Percentiles rank a stretch among this genome's conserved stretches.
These are phyloP conservation scores for Monilinia laxa DNA, from an alignment of 2,329 filamentous ascomycete genomes.

Conservation along the genomic window DNA sequence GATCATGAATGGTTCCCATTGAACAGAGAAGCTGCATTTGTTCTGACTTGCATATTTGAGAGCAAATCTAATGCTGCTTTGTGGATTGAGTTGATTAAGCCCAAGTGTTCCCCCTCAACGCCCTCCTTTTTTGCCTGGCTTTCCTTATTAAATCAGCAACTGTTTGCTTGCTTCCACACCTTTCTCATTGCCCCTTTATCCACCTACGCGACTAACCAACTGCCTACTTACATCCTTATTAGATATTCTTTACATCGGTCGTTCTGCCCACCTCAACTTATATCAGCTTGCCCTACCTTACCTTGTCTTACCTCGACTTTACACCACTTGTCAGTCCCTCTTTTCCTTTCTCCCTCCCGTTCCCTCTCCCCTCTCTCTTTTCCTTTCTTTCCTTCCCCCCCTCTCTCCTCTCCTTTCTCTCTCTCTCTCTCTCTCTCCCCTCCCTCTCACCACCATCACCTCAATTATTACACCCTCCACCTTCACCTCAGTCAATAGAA, in stretches of 20 bases:
- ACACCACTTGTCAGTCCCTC: too few species aligned
- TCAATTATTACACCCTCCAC: background rate
- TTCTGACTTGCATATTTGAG: conserved; percentile 19
- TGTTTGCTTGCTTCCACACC: too few species aligned
- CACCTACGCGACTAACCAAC: background rate
- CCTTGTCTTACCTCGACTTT: too few species aligned
- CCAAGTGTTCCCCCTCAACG: too few species aligned
- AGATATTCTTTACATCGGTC: too few species aligned
- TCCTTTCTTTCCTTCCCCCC: background rate
- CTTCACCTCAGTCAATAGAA: background rate
- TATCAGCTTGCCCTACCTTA: too few species aligned
- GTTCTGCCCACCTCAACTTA: too few species aligned
- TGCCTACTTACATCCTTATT: too few species aligned
- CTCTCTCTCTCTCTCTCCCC: background rate
- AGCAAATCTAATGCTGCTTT: conserved; percentile 19
- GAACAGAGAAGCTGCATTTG: conserved; percentile 9
- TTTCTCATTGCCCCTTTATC: background rate
- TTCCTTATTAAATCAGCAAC: too few species aligned
- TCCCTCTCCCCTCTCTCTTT: background rate
- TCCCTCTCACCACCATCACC: background rate
- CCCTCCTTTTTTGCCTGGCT: too few species aligned
- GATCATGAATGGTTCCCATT: conserved; percentile 4
- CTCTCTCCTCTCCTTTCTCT: background rate
- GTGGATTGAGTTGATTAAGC: background rate
- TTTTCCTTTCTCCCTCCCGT: background rate